phyloP scores from a whole-genome alignment of 2,329 filamentous ascomycete genomes.

The Coniosporium tulheliwenetii region DNA sequence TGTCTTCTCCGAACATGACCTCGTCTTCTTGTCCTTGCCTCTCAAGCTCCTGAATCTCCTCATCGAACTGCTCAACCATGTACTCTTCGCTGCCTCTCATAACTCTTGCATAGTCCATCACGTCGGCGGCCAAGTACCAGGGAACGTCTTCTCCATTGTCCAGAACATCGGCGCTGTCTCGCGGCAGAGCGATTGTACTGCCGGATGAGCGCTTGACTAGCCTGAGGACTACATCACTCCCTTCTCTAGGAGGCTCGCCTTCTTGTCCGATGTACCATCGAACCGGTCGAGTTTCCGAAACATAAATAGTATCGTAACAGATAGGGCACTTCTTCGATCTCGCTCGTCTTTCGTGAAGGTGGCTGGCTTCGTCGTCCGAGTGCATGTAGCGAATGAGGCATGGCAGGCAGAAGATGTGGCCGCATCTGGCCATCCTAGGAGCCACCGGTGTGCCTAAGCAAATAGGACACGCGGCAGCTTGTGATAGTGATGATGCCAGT shows the following conservation, averaged over 20 bases:
- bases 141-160: constrained; percentile 63
- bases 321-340: constrained; percentile 94
- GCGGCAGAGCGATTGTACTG: constrained; percentile 75
- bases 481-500: constrained; percentile 76
- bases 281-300: constrained; percentile 79
- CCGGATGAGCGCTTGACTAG: constrained; percentile 67
- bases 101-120: constrained; percentile 84
- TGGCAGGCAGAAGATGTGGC: constrained; percentile 90
- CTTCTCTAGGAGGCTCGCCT: constrained; percentile 60
- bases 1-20: constrained; percentile 78
- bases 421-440: constrained; percentile 91
- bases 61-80: constrained; percentile 65
- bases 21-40: constrained; percentile 79
- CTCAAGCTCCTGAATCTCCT: constrained; percentile 59
- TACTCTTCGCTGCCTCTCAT: constrained; percentile 91
- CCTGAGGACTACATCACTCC: constrained; percentile 77
- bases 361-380: constrained; percentile 50
- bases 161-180: constrained; percentile 60
- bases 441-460: constrained; percentile 87
- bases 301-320: constrained; percentile 84
- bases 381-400: constrained; percentile 96
- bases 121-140: constrained; percentile 89
- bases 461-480: constrained; percentile 80
- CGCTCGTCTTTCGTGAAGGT: constrained; percentile 48
- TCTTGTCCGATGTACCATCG: constrained; percentile 87